phyloP scores from a whole-genome alignment of 495 filamentous ascomycete species.

The Talaromyces nanjingensis region DNA sequence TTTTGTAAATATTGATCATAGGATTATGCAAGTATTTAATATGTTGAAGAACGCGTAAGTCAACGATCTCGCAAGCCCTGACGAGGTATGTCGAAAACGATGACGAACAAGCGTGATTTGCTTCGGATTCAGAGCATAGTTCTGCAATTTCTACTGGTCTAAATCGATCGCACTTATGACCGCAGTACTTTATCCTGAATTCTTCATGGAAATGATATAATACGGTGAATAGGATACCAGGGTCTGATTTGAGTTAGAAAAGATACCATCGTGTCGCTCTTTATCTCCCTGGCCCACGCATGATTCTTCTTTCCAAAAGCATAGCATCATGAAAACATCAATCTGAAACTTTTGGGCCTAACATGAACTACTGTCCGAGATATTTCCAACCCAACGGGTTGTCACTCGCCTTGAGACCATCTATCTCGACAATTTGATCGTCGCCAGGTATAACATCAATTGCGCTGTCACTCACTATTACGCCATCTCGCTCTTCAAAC shows the following conservation, averaged over 20 bases:
- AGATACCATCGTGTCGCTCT: neutral
- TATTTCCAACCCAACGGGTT: neutral
- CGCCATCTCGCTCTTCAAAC: slow-evolving; percentile 35
- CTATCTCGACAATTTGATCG: slow-evolving; percentile 16
- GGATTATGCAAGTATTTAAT: neutral
- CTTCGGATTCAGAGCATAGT: neutral
- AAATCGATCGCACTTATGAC: neutral
- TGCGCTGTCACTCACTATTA: slow-evolving; percentile 34
- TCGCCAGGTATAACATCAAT: slow-evolving; percentile 45
- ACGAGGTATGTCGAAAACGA: neutral
- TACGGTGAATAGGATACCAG: neutral
- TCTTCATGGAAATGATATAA: neutral
- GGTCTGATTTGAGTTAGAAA: neutral
- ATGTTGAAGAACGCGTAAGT: neutral
- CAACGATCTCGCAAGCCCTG: neutral
- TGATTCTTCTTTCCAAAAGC: too few relatives aligned
- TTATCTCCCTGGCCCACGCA: too few relatives aligned
- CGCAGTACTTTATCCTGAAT: neutral
- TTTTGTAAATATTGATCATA: neutral
- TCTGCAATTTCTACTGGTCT: neutral
- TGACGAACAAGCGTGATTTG: neutral
- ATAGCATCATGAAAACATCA: neutral
- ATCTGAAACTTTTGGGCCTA: neutral
- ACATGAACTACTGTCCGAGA: neutral
- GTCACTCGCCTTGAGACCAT: neutral